Evolutionary conservation across 176 grass and related monocot genomes (phyloP).

Genomic region (Saccharum officinarum): DNA sequence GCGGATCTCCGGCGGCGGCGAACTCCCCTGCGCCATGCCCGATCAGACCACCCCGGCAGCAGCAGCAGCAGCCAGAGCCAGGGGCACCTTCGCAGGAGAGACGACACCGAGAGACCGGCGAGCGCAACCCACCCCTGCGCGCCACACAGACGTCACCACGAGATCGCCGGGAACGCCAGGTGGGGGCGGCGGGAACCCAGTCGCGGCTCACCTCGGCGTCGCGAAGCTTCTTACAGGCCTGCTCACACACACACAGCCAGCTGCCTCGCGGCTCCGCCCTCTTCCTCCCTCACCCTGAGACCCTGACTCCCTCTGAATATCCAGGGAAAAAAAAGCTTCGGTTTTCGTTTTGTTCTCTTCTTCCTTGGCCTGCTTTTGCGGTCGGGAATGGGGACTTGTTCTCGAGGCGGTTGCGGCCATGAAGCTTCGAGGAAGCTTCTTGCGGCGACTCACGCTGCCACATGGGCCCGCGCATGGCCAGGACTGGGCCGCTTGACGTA

Average conservation of each 20-base stretch:
- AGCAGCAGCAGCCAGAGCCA: background rate
- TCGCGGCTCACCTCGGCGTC: conserved; percentile 21
- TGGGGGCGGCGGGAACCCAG: background rate
- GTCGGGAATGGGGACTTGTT: conserved; percentile 38
- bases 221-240: background rate
- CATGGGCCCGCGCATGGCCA: background rate
- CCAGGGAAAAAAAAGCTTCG: background rate
- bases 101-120: conserved; percentile 37
- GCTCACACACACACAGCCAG: background rate
- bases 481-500: background rate
- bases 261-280: background rate
- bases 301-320: background rate
- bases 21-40: conserved; percentile 40
- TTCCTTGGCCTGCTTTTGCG: conserved; percentile 31
- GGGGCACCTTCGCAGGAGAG: conserved; percentile 39
- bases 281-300: background rate
- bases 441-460: conserved; percentile 14
- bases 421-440: conserved; percentile 53
- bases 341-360: conserved; percentile 4
- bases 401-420: conserved; percentile 25
- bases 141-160: conserved; percentile 8
- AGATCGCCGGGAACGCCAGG: background rate
- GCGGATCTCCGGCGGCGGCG: conserved; percentile 54
- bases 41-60: background rate
- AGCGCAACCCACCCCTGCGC: background rate